Evolutionary conservation across 495 filamentous ascomycete species (phyloP), one percentile per base, ranked within the genome.

Genomic region (Aspergillus conjunctus): DNA sequence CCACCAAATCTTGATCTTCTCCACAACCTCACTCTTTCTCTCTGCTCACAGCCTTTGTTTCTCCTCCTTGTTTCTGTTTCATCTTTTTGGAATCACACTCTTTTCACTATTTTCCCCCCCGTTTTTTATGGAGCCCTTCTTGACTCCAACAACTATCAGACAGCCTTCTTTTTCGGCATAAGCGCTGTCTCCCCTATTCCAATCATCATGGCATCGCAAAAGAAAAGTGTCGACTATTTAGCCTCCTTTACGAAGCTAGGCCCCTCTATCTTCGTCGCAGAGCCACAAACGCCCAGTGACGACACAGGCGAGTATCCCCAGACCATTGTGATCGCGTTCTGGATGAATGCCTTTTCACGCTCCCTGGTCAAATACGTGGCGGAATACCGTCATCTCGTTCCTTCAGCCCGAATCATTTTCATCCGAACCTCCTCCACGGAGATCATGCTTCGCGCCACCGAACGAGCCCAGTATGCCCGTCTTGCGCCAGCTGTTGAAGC

Each of bases 271-370:
- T 78, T 77, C 34, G 51, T 74, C 26, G 67, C 71, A 22, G 69
- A 72, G 22, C 70, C 73, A 39, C 26, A 41, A 51, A 45, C 18
- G 30, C 22, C 44, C 22, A 9, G 63, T 31, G 43, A 62, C 14
- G 49, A 57, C 46, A 31, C 31, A 18, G 37, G 49, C 18, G 26
- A 60, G 32, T 52, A 67, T 50, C 59, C 66, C 6, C 58, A 58
- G 18, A 71, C 67, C 22, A 73, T 80, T 33, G 53, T 80, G 54
- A 60, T 79, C 33, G 68, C 73, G 9, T 79, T 80, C 58, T 80
- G 77, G 77, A 76, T 78, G 73, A 76, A 77, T 52, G 77, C 77
- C 5, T 70, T 68, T 14, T 59, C 75, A 7, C 71, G 75, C 9
- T 68, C 75, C 5, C 55, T 75, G 15, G 65, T 68, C 51, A 78